Base-by-base conservation (phyloP, 306 rosid genomes). In the Glycine tomentella region DNA sequence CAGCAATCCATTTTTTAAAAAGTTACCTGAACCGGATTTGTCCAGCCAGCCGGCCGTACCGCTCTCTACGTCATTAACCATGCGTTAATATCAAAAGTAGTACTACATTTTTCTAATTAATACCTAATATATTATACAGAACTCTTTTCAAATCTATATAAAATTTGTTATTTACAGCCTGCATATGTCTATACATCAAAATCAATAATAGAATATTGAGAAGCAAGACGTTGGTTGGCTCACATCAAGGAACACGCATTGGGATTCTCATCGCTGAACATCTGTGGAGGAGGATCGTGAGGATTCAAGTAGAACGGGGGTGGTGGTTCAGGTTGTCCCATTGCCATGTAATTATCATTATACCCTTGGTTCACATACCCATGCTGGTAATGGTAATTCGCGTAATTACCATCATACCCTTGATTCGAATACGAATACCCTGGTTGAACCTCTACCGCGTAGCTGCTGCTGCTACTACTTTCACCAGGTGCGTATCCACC, bases 231-330 rank as follows among this genome's bases (percentile, higher is more conserved):
- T 0, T 9, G 38, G 6, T 0, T 9, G 38, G 65, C 20, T 90
- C 93, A 93, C 99, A 95, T 93, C 36, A 95, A 8, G 8, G 93
- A 89, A 86, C 99, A 95, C 0, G 91, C 94, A 76, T 95, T 93
- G 0, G 99, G 99, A 75, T 95, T 95, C 84, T 95, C 99, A 63
- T 95, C 99, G 49, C 96, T 87, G 46, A 87, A 87, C 85, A 87
- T 87, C 34, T 83, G 93, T 1, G 95, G 91, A 5, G 83, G 81
- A n/a, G 88, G 88, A 55, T 74, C 31, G 9, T 82, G 20, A 16
- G 78, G 81, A 1, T 79, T 45, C 83, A 87, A 0, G 8, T 79
- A 71, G 34, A 3, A 82, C 0, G 84, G 88, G 0, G 84, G 67
- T 62, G 9, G 42, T 34, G 51, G 78, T 9, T 65, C 78, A 3